Evolutionary conservation across 306 rosid genomes (phyloP).

Genomic region (Pyrus betulifolia): DNA sequence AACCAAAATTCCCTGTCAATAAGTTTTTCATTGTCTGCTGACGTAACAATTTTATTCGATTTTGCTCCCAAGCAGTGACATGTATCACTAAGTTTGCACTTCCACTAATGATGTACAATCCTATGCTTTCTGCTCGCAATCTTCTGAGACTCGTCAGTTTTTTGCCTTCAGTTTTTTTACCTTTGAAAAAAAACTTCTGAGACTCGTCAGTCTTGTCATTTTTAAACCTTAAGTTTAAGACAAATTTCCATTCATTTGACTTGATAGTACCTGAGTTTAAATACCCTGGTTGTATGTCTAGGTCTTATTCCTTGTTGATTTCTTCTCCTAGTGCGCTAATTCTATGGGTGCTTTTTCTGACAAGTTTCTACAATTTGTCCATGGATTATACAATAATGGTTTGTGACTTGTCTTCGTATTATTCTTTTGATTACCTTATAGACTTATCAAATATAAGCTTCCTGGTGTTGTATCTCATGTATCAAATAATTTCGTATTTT

Average conservation of each 20-base stretch:
- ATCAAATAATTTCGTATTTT: neutral
- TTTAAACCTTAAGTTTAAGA: neutral
- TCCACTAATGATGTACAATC: neutral
- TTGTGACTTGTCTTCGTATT: neutral
- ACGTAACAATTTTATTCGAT: neutral
- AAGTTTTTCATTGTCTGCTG: neutral
- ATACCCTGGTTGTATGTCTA: neutral
- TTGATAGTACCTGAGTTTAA: neutral
- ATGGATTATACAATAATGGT: neutral
- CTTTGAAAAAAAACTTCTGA: neutral
- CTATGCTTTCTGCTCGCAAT: neutral
- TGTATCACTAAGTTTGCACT: neutral
- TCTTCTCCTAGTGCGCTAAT: neutral
- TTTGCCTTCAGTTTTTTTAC: no score
- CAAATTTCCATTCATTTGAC: neutral
- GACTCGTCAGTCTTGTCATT: neutral
- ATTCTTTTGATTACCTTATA: neutral
- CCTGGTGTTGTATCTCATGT: neutral
- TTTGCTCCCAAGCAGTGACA: neutral
- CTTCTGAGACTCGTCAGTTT: neutral
- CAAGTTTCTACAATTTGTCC: neutral
- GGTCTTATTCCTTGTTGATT: neutral
- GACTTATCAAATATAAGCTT: neutral
- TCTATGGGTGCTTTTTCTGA: neutral
- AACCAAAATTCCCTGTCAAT: no score